Conservation (phyloP, 2,329 filamentous ascomycete species). For the Tolypocladium ovalisporum region DNA sequence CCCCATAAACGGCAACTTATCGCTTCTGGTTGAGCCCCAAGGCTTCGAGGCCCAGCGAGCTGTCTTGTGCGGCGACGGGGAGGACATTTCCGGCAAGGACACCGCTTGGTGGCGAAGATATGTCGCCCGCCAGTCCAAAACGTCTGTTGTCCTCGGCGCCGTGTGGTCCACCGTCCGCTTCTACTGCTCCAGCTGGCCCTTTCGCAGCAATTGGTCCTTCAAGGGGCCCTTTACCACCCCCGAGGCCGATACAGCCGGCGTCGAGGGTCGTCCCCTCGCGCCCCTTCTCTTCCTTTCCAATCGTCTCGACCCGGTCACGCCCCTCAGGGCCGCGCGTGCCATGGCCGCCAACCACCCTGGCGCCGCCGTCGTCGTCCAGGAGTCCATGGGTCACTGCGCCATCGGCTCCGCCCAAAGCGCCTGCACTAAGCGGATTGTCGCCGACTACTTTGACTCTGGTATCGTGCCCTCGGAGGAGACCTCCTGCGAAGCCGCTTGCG, state of each 20-base stretch:
- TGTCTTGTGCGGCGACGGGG: neutral
- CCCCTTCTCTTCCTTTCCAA: neutral
- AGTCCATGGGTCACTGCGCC: neutral
- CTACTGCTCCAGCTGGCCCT: neutral
- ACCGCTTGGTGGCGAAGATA: neutral
- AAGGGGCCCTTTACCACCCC: neutral
- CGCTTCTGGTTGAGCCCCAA: fast-evolving
- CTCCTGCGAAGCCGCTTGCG: neutral
- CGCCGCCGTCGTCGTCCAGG: neutral
- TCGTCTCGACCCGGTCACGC: neutral
- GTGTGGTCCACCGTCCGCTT: neutral
- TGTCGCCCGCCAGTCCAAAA: neutral
- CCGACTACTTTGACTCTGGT: neutral
- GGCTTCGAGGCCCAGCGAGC: neutral
- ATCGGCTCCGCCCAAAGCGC: neutral
- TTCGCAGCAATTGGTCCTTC: neutral
- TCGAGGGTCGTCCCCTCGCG: neutral
- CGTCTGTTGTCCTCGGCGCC: neutral
- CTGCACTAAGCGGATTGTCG: neutral
- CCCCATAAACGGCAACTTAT: neutral
- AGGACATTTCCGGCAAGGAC: neutral
- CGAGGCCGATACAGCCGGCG: neutral
- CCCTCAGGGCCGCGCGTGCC: neutral
- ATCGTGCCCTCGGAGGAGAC: neutral
- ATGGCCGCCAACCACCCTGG: neutral